These are phyloP conservation scores for Barnettozyma populi DNA, from an alignment of 805 yeast genomes.

Conservation along the genomic window DNA sequence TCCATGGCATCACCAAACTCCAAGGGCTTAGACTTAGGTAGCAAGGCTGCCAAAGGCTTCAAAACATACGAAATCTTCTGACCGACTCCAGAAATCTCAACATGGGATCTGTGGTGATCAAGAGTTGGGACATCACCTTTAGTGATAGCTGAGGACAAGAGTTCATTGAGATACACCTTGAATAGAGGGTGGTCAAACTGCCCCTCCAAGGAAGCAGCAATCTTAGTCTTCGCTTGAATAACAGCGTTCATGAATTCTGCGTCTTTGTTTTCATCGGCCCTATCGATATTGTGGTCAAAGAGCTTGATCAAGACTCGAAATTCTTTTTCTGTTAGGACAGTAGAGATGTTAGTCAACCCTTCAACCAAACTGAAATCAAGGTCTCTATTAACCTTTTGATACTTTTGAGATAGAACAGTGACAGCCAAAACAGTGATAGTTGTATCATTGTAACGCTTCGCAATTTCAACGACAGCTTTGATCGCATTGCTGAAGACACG, in stretches of 20 bases:
- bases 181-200: slow-evolving; percentile 40
- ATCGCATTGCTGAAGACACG: slow-evolving; percentile 59
- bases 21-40: slow-evolving; percentile 53
- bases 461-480: slow-evolving; percentile 59
- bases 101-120: slow-evolving; percentile 76
- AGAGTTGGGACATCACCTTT: slow-evolving; percentile 74
- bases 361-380: slow-evolving; percentile 51
- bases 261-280: slow-evolving; percentile 40
- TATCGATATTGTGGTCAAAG: slow-evolving; percentile 44
- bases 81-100: slow-evolving; percentile 66
- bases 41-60: slow-evolving; percentile 66
- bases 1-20: slow-evolving; percentile 38
- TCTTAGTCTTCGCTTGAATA: slow-evolving; percentile 42
- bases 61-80: slow-evolving; percentile 58
- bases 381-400: slow-evolving; percentile 42
- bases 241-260: slow-evolving; percentile 34
- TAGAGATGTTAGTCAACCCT: slow-evolving; percentile 61
- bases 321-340: slow-evolving; percentile 58
- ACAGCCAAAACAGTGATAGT: slow-evolving; percentile 73
- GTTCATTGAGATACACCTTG: slow-evolving; percentile 54
- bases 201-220: slow-evolving; percentile 31
- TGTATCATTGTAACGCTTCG: slow-evolving; percentile 61
- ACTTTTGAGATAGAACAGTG: slow-evolving; percentile 77
- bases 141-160: slow-evolving; percentile 60
- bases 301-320: slow-evolving; percentile 57